phyloP scores from a whole-genome alignment of 352 stramenopile genomes.

The Phytophthora pisi region DNA sequence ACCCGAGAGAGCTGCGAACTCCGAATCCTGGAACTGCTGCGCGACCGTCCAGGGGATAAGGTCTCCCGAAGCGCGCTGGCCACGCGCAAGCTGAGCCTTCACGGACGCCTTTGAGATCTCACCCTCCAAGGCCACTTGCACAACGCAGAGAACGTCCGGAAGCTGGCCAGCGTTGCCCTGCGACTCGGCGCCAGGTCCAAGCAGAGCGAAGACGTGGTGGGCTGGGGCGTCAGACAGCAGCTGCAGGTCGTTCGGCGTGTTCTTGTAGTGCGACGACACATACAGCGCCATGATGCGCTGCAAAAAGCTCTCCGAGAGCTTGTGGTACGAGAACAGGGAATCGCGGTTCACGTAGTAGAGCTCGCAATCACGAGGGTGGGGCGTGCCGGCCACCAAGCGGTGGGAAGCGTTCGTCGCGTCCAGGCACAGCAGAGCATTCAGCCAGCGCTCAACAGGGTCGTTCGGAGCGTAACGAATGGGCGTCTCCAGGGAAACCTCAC shows the following conservation, averaged over 20 bases:
- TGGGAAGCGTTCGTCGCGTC: constrained; percentile 87
- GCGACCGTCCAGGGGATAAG: constrained; percentile 99
- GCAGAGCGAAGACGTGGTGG: constrained; percentile 98
- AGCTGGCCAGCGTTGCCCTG: constrained; percentile 90
- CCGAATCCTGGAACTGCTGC: constrained; percentile 99
- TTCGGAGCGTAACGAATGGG: constrained; percentile 97
- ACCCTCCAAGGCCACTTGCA: constrained; percentile 98
- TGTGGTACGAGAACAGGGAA: constrained; percentile 99
- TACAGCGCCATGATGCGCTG: constrained; percentile 96
- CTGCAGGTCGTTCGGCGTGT: constrained; percentile 99
- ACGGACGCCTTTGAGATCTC: constrained; percentile 97
- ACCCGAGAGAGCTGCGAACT: constrained; percentile 97
- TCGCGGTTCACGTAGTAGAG: constrained; percentile 99
- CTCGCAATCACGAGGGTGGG: constrained; percentile 96
- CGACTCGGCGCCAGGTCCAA: constrained; percentile 94
- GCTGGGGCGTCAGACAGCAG: constrained; percentile 98
- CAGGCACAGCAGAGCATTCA: constrained; percentile 98
- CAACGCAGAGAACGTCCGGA: constrained; percentile 98
- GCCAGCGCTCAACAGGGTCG: constrained; percentile 97
- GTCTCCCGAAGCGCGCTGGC: constrained; percentile 97
- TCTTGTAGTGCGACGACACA: constrained; percentile 99
- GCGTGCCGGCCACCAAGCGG: constrained; percentile 92
- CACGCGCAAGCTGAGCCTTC: constrained; percentile 93
- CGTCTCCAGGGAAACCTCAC: constrained; percentile 96
- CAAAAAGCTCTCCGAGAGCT: constrained; percentile 96